Conservation (phyloP, 2,329 filamentous ascomycete species). For the Sporothrix brunneoviolacea region DNA sequence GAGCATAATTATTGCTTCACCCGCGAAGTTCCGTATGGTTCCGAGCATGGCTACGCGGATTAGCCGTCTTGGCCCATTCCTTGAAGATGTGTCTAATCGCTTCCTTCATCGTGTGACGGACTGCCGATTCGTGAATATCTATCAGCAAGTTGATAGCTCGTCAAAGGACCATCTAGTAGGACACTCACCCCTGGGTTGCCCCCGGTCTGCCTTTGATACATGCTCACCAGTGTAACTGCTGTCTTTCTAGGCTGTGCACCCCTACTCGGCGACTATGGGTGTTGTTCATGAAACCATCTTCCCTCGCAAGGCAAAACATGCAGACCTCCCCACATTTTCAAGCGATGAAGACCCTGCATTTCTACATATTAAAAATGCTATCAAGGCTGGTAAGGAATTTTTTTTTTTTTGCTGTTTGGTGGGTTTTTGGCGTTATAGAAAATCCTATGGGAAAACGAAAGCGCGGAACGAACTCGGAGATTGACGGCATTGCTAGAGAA, state of each 20-base stretch:
- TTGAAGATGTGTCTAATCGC: not conserved
- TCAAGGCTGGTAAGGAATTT: not conserved
- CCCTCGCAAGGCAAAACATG: not conserved
- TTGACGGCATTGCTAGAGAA: not conserved
- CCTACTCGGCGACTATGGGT: slow-evolving; percentile 3
- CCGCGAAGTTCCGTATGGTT: not conserved
- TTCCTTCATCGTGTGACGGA: not conserved
- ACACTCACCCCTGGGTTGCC: no score
- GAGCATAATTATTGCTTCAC: not conserved
- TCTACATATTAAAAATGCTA: not conserved
- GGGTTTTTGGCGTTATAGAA: no score
- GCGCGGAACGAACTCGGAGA: no score
- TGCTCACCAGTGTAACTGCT: no score
- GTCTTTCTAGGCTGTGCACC: not conserved
- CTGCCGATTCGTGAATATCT: not conserved
- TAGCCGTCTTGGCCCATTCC: not conserved
- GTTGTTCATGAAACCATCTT: not conserved
- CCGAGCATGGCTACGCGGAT: not conserved
- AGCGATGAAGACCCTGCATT: not conserved
- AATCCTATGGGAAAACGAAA: no score
- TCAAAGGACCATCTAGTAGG: not conserved
- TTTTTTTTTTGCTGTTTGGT: no score
- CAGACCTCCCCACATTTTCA: not conserved
- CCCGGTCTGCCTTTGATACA: no score
- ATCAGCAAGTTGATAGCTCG: not conserved